A percentile compares a stretch with the other conserved stretches of the same genome.
These are phyloP conservation scores for Stagonosporopsis cucurbitacearum DNA, from an alignment of 2,329 filamentous ascomycete genomes.

Conservation along the genomic window DNA sequence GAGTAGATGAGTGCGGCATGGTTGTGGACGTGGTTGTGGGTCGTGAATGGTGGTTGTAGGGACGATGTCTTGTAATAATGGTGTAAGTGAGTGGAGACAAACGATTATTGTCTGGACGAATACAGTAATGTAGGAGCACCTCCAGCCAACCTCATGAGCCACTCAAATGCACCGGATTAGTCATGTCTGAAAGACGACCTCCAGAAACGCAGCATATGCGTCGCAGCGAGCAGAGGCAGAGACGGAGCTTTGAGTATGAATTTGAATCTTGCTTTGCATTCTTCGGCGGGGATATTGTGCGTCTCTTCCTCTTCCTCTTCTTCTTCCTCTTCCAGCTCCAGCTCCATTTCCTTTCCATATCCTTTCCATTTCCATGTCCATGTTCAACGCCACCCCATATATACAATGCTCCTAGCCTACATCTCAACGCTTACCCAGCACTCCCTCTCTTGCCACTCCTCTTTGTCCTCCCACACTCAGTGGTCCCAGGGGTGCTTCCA, in stretches of 20 bases:
- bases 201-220: too few species aligned
- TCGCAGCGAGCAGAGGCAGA: too few species aligned
- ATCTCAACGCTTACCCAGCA: not conserved
- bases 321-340: too few species aligned
- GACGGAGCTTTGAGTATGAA: too few species aligned
- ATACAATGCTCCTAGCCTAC: constrained; percentile 18
- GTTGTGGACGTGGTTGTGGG: not conserved
- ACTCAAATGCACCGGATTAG: not conserved
- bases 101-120: too few species aligned
- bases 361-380: too few species aligned
- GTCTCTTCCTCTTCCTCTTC: too few species aligned
- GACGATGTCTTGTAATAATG: too few species aligned
- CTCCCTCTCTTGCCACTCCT: not conserved
- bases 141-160: not conserved
- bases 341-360: too few species aligned
- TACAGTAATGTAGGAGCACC: too few species aligned
- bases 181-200: too few species aligned
- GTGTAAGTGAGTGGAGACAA: too few species aligned
- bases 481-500: constrained; percentile 76
- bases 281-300: constrained; percentile 17
- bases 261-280: constrained; percentile 24
- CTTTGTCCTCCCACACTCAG: constrained; percentile 24
- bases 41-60: not conserved
- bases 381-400: constrained; percentile 19
- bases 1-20: constrained; percentile 15